These are phyloP conservation scores for Claviceps humidiphila DNA, from an alignment of 2,329 filamentous ascomycete genomes.

Conservation along the genomic window DNA sequence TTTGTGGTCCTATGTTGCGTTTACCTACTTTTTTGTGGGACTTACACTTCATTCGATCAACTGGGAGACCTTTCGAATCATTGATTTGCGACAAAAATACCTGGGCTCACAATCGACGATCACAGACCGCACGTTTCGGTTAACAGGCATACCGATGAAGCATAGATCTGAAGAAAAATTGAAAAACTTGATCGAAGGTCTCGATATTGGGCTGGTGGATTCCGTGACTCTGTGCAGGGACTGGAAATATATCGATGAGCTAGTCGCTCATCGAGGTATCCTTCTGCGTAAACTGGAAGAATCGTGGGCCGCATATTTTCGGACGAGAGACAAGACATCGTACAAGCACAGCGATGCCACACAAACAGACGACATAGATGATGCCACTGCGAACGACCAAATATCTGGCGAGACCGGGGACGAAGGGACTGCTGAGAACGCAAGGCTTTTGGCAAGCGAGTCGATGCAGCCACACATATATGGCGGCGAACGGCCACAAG, in stretches of 20 bases:
- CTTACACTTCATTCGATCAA: slow-evolving; percentile 75
- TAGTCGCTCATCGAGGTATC: slow-evolving; percentile 54
- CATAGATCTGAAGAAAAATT: slow-evolving; percentile 72
- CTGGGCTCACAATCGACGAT: slow-evolving; percentile 89
- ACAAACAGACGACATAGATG: slow-evolving; percentile 2
- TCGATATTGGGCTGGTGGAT: slow-evolving; percentile 83
- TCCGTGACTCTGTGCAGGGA: slow-evolving; percentile 75
- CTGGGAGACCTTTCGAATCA: slow-evolving; percentile 70
- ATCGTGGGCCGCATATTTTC: slow-evolving; percentile 59
- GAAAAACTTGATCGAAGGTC: slow-evolving; percentile 71
- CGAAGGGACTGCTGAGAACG: slow-evolving; percentile 40
- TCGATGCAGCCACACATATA: slow-evolving; percentile 15
- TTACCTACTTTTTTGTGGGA: slow-evolving; percentile 82
- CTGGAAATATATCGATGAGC: slow-evolving; percentile 68
- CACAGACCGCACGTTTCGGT: slow-evolving; percentile 82
- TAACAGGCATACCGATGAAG: slow-evolving; percentile 75
- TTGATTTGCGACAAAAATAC: slow-evolving; percentile 77
- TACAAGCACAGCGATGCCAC: slow-evolving; percentile 5
- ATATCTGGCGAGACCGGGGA: slow-evolving; percentile 19
- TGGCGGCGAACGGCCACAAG: slow-evolving; percentile 47
- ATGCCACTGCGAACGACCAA: slow-evolving; percentile 12
- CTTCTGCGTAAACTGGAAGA: slow-evolving; percentile 65
- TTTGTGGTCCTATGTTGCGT: slow-evolving; percentile 87
- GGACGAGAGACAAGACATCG: slow-evolving; percentile 12
- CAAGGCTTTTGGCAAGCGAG: slow-evolving; percentile 43